A percentile compares a stretch with the other conserved stretches of the same genome.
Conservation (phyloP, 1,139 yeast genomes). For the Saccharomyces hybrid region DNA sequence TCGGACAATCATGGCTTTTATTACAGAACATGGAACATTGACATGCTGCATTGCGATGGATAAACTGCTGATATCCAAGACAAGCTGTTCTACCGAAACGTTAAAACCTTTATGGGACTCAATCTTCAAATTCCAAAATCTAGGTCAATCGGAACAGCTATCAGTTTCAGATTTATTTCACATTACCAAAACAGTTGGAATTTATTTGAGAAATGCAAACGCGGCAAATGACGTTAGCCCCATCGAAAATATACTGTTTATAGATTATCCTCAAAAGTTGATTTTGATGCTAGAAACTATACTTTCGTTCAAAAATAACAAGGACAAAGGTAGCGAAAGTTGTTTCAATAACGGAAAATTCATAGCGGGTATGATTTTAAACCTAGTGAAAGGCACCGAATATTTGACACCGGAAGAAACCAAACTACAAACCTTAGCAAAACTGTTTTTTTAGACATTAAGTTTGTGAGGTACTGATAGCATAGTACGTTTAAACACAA, state of each 20-base stretch:
- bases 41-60: conserved; percentile 16
- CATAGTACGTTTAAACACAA: too few species aligned
- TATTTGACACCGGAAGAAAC: conserved; percentile 11
- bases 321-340: conserved; percentile 22
- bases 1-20: conserved; percentile 9
- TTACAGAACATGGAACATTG: conserved; percentile 15
- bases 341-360: conserved; percentile 26
- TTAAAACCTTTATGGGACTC: conserved; percentile 16
- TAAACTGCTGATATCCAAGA: conserved; percentile 20
- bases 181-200: conserved; percentile 27
- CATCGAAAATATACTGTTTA: conserved; percentile 9
- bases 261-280: conserved; percentile 6
- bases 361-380: conserved; percentile 23
- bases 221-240: neutral
- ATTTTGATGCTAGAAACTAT: conserved; percentile 14
- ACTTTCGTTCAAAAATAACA: conserved; percentile 12
- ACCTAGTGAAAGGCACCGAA: conserved; percentile 5
- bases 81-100: conserved; percentile 1
- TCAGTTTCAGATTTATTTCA: conserved; percentile 23
- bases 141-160: conserved; percentile 9
- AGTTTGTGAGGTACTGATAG: neutral
- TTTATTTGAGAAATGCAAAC: conserved; percentile 18
- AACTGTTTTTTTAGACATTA: conserved; percentile 5
- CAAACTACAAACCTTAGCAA: conserved; percentile 6
- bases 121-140: conserved; percentile 19